Evolutionary conservation across 2,329 filamentous ascomycete species (phyloP).

Genomic region (Cordyceps militaris): DNA sequence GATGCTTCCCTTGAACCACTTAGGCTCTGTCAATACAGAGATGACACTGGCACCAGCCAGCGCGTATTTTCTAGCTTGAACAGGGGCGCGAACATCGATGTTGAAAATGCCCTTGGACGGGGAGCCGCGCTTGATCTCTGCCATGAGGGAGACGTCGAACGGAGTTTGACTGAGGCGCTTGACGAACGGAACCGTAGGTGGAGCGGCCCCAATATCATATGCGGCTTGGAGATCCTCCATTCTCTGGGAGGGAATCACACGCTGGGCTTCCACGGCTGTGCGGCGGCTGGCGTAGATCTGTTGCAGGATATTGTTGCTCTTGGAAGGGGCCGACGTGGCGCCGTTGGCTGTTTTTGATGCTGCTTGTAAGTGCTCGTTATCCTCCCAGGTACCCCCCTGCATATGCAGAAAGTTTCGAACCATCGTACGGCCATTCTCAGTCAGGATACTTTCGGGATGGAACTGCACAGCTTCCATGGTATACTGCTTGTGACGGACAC

Average conservation of each 20-base stretch:
- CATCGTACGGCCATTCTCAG: constrained; percentile 80
- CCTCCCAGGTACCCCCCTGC: constrained; percentile 85
- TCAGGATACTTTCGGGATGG: constrained; percentile 94
- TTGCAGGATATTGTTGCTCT: constrained; percentile 80
- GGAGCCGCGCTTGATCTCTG: constrained; percentile 93
- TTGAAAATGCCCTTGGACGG: constrained; percentile 95
- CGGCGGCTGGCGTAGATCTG: constrained; percentile 81
- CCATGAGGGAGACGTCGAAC: constrained; percentile 88
- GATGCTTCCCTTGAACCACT: constrained; percentile 98
- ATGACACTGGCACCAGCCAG: constrained; percentile 93
- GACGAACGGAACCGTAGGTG: constrained; percentile 74
- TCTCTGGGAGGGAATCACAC: constrained; percentile 75
- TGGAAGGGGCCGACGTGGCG: constrained; percentile 30
- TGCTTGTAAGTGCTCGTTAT: constrained; percentile 56
- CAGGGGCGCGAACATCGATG: constrained; percentile 76
- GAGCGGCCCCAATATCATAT: constrained; percentile 77
- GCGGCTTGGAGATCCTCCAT: constrained; percentile 77
- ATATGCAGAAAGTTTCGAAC: constrained; percentile 85
- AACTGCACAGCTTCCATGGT: constrained; percentile 96
- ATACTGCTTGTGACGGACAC: constrained; percentile 85
- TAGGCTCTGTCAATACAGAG: constrained; percentile 94
- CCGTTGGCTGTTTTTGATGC: constrained; percentile 22
- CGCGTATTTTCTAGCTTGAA: constrained; percentile 86
- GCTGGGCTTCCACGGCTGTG: constrained; percentile 70
- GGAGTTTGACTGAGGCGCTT: constrained; percentile 72